A percentile compares a stretch with the other conserved stretches of the same genome.
phyloP scores from a whole-genome alignment of 306 rosid genomes.

The Vigna hirtella region DNA sequence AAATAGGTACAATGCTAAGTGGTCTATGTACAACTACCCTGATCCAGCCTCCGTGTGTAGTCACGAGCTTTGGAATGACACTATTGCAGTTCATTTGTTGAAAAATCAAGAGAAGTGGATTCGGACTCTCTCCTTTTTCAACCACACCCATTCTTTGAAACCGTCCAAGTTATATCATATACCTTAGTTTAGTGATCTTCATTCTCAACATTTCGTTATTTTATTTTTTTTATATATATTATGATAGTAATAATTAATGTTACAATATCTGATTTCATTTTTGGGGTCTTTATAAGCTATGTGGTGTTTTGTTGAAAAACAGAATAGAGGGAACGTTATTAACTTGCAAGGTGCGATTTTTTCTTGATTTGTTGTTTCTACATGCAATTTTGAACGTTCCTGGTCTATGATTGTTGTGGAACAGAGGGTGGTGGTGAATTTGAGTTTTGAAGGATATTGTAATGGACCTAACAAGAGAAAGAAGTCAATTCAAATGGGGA shows the following conservation, averaged over 20 bases:
- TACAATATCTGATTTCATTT: constrained; percentile 8
- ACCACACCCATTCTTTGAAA: constrained; percentile 64
- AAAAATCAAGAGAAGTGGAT: constrained; percentile 92
- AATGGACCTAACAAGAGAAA: too few relatives aligned
- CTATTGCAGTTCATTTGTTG: constrained; percentile 92
- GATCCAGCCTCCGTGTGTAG: constrained; percentile 79
- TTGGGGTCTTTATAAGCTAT: background rate
- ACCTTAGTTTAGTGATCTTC: constrained; percentile 32
- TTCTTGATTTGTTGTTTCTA: background rate
- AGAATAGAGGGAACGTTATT: background rate
- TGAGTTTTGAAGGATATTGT: background rate
- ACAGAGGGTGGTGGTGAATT: background rate
- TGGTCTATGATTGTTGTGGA: background rate
- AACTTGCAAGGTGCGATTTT: background rate
- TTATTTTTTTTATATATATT: background rate
- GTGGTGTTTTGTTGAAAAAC: background rate
- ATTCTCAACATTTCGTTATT: background rate
- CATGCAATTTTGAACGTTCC: background rate
- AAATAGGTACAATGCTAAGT: constrained; percentile 86
- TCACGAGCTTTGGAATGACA: constrained; percentile 82
- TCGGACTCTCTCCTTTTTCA: constrained; percentile 69
- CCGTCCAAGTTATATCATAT: constrained; percentile 84
- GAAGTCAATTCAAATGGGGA: background rate
- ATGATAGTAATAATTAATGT: background rate
- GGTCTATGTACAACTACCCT: constrained; percentile 94